Base-by-base conservation (phyloP, 2,329 filamentous ascomycete species). In the Fusarium tuaranense region DNA sequence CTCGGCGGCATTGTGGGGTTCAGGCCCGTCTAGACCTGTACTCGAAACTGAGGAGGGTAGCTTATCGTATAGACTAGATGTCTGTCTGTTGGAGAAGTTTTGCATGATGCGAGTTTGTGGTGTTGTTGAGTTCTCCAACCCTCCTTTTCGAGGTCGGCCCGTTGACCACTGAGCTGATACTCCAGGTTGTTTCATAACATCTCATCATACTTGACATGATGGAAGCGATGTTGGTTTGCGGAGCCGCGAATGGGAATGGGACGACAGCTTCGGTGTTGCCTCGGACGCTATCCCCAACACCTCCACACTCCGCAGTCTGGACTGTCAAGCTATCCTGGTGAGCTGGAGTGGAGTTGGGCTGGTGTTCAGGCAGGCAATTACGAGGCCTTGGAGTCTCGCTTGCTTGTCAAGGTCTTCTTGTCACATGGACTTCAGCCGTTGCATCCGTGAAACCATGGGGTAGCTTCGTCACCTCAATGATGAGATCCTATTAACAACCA, bases 1-100 rank as follows among this genome's bases (percentile, higher is more conserved):
- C 65, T 68, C 65, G 65, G 65, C 61, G 59, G 32, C 51, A 68
- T 68, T 68, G 59, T 64, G 65, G 65, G 22, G 30, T 48, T 46
- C 38, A 39, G 51, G 9, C 27, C 25, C 39, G 51, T 68, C 65
- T 51, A 51, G 60, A 55, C 51, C 61, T 34, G 65, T 25, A 68
- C 60, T 48, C 36, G 46, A 25, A 32, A 27, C 39, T 14, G 22
- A 48, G 41, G 20, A 20, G 27, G 44, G 16, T n/a, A 18, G 14
- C n/a, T 25, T 30, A 34, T 30, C 27, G 58, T 22, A 36, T n/a
- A 46, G 20, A 41, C 32, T 46, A n/a, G 39, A 48, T 10, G 13
- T 48, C 27, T 64, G 38, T 38, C 22, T 14, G n/a, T 41, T 61
- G 58, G 57, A 41, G 36, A 34, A 22, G 34, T 41, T 41, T 20